Evolutionary conservation across 768 basidiomycete species (phyloP).

Genomic region (Auriscalpium vulgare): DNA sequence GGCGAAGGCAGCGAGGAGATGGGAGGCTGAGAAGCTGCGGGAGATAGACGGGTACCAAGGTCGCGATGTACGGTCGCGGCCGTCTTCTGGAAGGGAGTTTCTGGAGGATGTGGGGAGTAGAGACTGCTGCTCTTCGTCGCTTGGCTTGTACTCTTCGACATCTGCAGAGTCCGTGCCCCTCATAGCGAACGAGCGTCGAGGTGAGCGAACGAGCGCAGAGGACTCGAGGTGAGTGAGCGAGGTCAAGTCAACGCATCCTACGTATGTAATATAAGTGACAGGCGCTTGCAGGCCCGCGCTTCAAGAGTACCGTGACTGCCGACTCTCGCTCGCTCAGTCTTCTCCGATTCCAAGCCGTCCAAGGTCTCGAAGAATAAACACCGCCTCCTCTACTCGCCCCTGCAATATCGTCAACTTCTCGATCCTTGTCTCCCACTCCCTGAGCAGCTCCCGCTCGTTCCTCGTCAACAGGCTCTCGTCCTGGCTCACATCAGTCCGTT

Average conservation of each 20-base stretch:
- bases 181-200: neutral
- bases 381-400: conserved; percentile 78
- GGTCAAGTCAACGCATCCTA: too few relatives aligned
- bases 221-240: neutral
- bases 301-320: too few relatives aligned
- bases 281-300: too few relatives aligned
- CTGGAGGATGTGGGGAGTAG: conserved; percentile 18
- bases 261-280: too few relatives aligned
- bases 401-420: conserved; percentile 74
- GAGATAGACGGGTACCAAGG: conserved; percentile 22
- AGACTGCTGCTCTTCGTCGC: conserved; percentile 11
- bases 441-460: conserved; percentile 68
- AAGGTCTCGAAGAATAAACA: conserved; percentile 86
- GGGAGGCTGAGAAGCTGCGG: neutral
- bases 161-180: neutral
- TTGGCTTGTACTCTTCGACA: conserved; percentile 8
- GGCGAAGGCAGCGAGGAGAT: conserved; percentile 9
- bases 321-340: neutral
- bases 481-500: conserved; percentile 77
- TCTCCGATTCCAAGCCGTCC: conserved; percentile 1
- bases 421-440: conserved; percentile 66
- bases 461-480: conserved; percentile 61
- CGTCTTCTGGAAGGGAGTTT: conserved; percentile 13
- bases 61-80: conserved; percentile 32
- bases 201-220: neutral